Percentiles rank a stretch among this genome's conserved stretches.
Evolutionary conservation across 1,284 basidiomycete genomes (phyloP).

Genomic region (Flammula alnicola): DNA sequence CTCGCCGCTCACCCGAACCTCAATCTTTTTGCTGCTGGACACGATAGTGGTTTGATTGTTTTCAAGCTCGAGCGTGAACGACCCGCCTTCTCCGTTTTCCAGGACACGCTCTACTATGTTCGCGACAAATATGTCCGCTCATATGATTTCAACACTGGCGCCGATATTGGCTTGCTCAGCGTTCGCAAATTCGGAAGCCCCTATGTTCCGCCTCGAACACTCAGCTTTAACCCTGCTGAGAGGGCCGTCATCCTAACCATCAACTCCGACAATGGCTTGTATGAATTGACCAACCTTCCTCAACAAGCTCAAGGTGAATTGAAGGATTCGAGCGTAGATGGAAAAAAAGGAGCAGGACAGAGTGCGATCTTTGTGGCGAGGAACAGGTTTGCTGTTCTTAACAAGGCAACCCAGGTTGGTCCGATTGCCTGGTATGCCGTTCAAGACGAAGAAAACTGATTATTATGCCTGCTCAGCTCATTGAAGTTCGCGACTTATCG

Average conservation of each 20-base stretch:
- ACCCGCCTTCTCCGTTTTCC: slow-evolving; percentile 93
- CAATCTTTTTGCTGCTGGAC: slow-evolving; percentile 97
- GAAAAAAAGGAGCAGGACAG: slow-evolving; percentile 87
- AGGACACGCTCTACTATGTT: slow-evolving; percentile 94
- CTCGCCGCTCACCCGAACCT: slow-evolving; percentile 96
- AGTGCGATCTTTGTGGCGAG: slow-evolving; percentile 97
- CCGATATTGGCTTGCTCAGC: slow-evolving; percentile 90
- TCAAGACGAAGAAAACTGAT: not conserved
- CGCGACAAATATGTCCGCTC: slow-evolving; percentile 98
- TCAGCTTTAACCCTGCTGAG: slow-evolving; percentile 98
- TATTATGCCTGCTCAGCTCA: slow-evolving; percentile 60
- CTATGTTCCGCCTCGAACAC: slow-evolving; percentile 92
- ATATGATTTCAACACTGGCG: slow-evolving; percentile 91
- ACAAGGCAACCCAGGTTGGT: slow-evolving; percentile 85
- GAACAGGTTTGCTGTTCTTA: slow-evolving; percentile 94
- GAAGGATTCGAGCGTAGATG: slow-evolving; percentile 91
- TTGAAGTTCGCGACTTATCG: slow-evolving; percentile 95
- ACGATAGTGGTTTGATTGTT: slow-evolving; percentile 98
- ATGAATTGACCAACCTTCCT: slow-evolving; percentile 88
- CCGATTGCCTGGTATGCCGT: slow-evolving; percentile 1
- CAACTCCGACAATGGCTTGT: slow-evolving; percentile 91
- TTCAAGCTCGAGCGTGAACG: slow-evolving; percentile 99
- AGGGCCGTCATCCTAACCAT: slow-evolving; percentile 93
- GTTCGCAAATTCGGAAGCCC: slow-evolving; percentile 97
- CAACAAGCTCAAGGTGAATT: slow-evolving; percentile 82